Conservation (phyloP, 2,329 filamentous ascomycete genomes). For the Colletotrichum acutatum region DNA sequence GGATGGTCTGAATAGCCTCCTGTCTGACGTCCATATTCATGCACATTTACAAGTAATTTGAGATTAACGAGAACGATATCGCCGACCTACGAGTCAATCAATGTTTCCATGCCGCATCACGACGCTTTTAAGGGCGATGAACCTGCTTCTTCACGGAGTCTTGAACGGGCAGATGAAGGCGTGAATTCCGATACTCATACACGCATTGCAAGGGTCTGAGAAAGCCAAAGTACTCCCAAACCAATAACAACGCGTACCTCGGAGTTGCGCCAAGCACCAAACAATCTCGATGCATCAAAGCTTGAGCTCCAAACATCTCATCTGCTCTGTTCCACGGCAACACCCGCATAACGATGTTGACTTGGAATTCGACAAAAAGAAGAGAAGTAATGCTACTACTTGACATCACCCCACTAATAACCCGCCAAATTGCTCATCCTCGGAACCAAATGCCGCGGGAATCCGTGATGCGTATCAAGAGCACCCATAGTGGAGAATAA, state of each 20-base stretch:
- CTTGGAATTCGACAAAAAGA: too few species aligned
- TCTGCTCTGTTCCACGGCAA: not conserved
- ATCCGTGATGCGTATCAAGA: not conserved
- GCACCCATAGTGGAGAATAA: not conserved
- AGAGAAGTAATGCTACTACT: not conserved
- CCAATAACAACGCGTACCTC: not conserved
- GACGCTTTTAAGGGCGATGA: fast-evolving
- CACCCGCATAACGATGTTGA: not conserved
- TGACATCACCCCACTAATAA: not conserved
- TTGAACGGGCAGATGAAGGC: not conserved
- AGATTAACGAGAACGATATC: not conserved
- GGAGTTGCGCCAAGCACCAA: not conserved
- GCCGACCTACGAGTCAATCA: not conserved
- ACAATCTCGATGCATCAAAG: not conserved
- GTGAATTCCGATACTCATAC: too few species aligned
- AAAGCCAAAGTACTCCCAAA: not conserved
- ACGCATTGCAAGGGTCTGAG: too few species aligned
- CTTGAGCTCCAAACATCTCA: not conserved
- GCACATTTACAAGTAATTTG: not conserved
- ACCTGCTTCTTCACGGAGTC: not conserved
- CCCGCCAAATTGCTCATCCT: too few species aligned
- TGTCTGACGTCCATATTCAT: not conserved
- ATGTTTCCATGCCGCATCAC: not conserved
- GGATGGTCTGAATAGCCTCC: not conserved
- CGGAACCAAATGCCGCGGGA: not conserved